Evolutionary conservation across 495 filamentous ascomycete species (phyloP).

Genomic region (Trichodelitschia bisporula): DNA sequence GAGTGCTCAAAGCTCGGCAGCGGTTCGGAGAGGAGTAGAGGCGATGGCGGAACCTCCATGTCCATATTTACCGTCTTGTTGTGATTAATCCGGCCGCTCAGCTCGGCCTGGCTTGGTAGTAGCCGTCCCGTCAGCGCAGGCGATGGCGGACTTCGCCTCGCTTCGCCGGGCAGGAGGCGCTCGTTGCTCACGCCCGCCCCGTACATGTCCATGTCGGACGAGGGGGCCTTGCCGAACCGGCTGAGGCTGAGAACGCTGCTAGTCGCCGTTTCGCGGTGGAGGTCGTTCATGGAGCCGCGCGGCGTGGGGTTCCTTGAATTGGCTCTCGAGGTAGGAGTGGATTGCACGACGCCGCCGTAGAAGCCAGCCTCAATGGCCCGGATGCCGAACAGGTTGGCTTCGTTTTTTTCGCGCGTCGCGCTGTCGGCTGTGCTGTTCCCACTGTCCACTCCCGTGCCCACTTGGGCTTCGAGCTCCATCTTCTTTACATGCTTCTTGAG

Average conservation of each 20-base stretch:
- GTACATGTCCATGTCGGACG: too few relatives aligned
- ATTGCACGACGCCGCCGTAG: slow-evolving; percentile 22
- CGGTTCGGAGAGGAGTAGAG: slow-evolving; percentile 4
- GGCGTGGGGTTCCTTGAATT: slow-evolving; percentile 2
- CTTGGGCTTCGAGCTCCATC: too few relatives aligned
- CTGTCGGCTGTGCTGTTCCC: slow-evolving; percentile 14
- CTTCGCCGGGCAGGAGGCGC: slow-evolving; percentile 1
- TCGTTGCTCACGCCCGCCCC: slow-evolving; percentile 1
- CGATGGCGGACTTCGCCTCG: too few relatives aligned
- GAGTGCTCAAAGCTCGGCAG: too few relatives aligned
- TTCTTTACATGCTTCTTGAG: too few relatives aligned
- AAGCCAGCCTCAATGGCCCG: slow-evolving; percentile 21
- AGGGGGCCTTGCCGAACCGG: background rate
- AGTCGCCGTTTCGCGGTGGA: too few relatives aligned
- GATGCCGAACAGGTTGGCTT: slow-evolving; percentile 22
- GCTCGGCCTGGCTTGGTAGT: slow-evolving; percentile 8
- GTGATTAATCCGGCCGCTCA: slow-evolving; percentile 9
- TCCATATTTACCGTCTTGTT: slow-evolving; percentile 9
- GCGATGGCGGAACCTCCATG: slow-evolving; percentile 7
- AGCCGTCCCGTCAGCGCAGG: slow-evolving; percentile 4
- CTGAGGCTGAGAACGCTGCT: slow-evolving; percentile 6
- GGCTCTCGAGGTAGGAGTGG: slow-evolving; percentile 16
- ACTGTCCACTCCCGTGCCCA: slow-evolving; percentile 4
- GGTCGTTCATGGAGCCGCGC: slow-evolving; percentile 4
- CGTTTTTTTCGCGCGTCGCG: slow-evolving; percentile 17